Evolutionary conservation across 129 eudicot species (phyloP), one percentile per base, ranked within the genome.

Genomic region (Cynara cardunculus): DNA sequence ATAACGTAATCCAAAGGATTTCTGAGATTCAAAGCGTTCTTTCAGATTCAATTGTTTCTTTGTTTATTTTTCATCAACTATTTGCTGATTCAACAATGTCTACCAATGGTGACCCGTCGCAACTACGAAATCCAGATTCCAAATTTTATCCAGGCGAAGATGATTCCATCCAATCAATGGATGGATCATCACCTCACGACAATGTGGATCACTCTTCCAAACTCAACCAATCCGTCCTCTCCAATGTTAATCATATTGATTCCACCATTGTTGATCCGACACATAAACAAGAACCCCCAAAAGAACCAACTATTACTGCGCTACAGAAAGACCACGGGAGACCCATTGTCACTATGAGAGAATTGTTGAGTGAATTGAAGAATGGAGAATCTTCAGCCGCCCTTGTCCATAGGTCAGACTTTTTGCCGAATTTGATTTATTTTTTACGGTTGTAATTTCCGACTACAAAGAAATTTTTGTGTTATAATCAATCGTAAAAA

Each of bases 351-450:
- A 90, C 92, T 2, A 91, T 94, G 97, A 84, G 87, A 68, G 96
- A 91, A 73, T 87, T 94, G 82, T 67, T 94, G 78, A 82, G 78
- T 72, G 98, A 89, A 76, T 91, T 91, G 90, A 91, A 89, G 88
- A 88, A 44, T 72, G 93, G 82, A 19, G 86, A 82, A 13, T 77
- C 86, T 37, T 74, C 86, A 21, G n/a, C 86, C 25, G 39, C 86
- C 11, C 86, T 75, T 4, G 76, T 30, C 71, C 72, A 35, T 25
- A 91, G 97, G 98, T 91, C 68, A 32, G 88, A 72, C 7, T 75
- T 64, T 68, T 27, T 18, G 6, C 22, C 62, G 1, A 16, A 69
- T 79, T 53, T 25, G 5, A 25, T 69, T 22, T 49, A 24, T 11
- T 41, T 70, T 19, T 39, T 9, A 41, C 65, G 10, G 67, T 25